Base-by-base conservation (phyloP, 73 alveolate genomes). In the Breviolum minutum region DNA sequence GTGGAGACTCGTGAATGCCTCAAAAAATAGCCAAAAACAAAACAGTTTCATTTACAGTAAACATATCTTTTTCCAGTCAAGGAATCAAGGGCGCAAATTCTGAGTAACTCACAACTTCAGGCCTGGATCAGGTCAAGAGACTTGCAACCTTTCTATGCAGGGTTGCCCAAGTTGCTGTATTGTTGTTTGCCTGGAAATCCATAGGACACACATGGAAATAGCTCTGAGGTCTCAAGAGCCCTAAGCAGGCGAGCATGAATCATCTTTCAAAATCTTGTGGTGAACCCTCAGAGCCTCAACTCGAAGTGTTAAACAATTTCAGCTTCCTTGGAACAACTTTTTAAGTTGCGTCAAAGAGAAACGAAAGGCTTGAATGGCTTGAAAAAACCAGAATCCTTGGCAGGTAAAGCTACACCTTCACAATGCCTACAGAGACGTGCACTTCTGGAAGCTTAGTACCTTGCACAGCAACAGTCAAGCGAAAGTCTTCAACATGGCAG, bases 401-500 rank as follows among this genome's bases (percentile, higher is more conserved):
- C 82, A 92, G 98, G 98, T 92, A 80, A 92, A 92, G 80, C 98
- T 92, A 68, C 79, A 92, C 73, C 98, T 92, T 54, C 98, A 92
- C 98, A 92, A 92, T 27, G 98, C 98, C 91, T 92, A 92, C 81
- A 63, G 98, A 30, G 98, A 92, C 54, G 87, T 81, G 26, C 98
- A 92, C 66, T 92, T 74, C 81, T 92, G 98, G 98, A 92, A 92
- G 98, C 98, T 92, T 68, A 92, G 98, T 13, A 5, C 14, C 98
- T 22, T 22, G 97, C 26, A 24, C 10, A 40, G 54, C 54, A 29
- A 48, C 11, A 14, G 1, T 68, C 77, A 17, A 68, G 17, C 77
- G 2, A 68, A 68, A 22, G 24, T 22, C 2, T 68, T 68, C 3
- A 14, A 68, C 77, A 68, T 68, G 77, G 24, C n/a, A 68, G 77